Evolutionary conservation across 176 grass and related monocot genomes (phyloP).

Genomic region (Phoenix dactylifera): DNA sequence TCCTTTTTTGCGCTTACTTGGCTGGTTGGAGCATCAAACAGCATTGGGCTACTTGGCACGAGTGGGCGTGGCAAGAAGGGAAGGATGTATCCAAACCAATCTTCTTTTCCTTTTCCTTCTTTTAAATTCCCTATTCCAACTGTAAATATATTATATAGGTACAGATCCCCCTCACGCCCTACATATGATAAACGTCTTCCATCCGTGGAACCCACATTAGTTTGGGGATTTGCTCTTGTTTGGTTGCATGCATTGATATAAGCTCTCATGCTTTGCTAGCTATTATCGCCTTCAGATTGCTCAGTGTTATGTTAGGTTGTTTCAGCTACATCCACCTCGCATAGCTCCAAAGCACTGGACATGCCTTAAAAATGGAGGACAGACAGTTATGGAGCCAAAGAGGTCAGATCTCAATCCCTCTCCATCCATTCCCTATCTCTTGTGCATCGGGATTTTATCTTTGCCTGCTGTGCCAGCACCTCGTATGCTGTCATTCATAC

Average conservation of each 20-base stretch:
- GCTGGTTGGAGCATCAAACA: conserved; percentile 40
- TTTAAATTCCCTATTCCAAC: neutral
- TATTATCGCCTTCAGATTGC: neutral
- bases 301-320: too few species aligned
- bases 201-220: conserved; percentile 14
- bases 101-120: conserved; percentile 5
- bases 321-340: neutral
- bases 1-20: conserved; percentile 30
- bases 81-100: conserved; percentile 37
- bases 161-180: conserved; percentile 15
- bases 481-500: neutral
- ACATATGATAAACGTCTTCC: conserved; percentile 74
- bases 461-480: neutral
- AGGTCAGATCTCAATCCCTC: conserved; percentile 13
- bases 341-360: neutral
- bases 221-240: conserved; percentile 31
- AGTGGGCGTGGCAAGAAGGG: conserved; percentile 44
- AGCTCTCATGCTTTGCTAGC: neutral
- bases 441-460: neutral
- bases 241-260: conserved; percentile 6
- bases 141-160: conserved; percentile 15
- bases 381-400: neutral
- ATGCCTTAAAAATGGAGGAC: neutral
- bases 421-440: neutral
- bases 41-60: conserved; percentile 21